Conservation (phyloP, 805 yeast species). For the Dipodascus geniculatus region DNA sequence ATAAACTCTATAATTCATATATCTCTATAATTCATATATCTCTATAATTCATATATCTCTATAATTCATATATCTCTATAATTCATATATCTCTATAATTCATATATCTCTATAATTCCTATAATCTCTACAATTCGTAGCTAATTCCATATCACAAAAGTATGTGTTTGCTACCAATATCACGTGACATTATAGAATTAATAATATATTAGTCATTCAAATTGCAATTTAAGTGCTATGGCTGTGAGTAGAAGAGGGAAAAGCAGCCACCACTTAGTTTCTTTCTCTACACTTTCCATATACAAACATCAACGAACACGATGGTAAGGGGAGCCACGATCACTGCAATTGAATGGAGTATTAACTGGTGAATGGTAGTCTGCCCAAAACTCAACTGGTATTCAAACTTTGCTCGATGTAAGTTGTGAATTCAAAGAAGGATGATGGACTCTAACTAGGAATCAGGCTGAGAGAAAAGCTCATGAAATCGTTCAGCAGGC, state of each 20-base stretch:
- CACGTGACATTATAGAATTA: background rate
- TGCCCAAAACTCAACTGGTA: background rate
- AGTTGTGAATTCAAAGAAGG: background rate
- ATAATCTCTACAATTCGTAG: too few species aligned
- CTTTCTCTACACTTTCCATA: background rate
- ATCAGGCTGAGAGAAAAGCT: conserved; percentile 92
- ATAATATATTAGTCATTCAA: background rate
- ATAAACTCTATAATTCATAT: too few species aligned
- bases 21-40: too few species aligned
- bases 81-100: too few species aligned
- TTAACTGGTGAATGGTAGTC: background rate
- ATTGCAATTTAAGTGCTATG: background rate
- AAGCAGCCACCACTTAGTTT: background rate
- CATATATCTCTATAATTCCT: too few species aligned
- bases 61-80: too few species aligned
- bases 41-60: too few species aligned
- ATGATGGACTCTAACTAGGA: background rate
- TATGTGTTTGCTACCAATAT: too few species aligned
- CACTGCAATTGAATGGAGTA: background rate
- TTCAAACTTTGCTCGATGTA: conserved; percentile 1
- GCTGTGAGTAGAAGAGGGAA: background rate
- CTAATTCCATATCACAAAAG: too few species aligned
- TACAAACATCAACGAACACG: background rate
- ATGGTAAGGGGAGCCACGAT: background rate
- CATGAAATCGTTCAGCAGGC: conserved; percentile 91